A percentile compares a stretch with the other conserved stretches of the same genome.
Evolutionary conservation across 148 eudicot genomes (phyloP).

Genomic region (Rhododendron griersonianum): DNA sequence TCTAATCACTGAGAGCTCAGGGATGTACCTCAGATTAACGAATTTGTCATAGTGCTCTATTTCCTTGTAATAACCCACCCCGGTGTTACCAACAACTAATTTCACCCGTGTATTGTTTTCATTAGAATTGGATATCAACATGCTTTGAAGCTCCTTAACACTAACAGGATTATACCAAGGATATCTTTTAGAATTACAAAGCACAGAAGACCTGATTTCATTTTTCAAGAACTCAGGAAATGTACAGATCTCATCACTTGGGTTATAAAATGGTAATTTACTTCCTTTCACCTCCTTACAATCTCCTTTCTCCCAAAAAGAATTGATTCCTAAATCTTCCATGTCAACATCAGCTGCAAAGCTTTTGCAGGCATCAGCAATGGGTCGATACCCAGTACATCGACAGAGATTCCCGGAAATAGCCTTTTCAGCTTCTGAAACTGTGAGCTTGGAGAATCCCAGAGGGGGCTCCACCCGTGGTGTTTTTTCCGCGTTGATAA

Average conservation of each 20-base stretch:
- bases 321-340: slow-evolving; percentile 83
- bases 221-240: slow-evolving; percentile 69
- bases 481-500: slow-evolving; percentile 62
- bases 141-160: slow-evolving; percentile 52
- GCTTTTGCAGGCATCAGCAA: slow-evolving; percentile 93
- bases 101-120: slow-evolving; percentile 33
- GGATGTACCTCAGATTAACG: slow-evolving; percentile 64
- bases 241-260: slow-evolving; percentile 29
- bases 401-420: slow-evolving; percentile 86
- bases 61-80: slow-evolving; percentile 83
- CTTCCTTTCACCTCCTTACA: slow-evolving; percentile 38
- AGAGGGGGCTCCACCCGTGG: slow-evolving; percentile 31
- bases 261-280: slow-evolving; percentile 54
- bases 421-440: slow-evolving; percentile 75
- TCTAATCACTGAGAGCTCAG: slow-evolving; percentile 58
- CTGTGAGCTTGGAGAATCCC: slow-evolving; percentile 74
- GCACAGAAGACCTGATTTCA: slow-evolving; percentile 29
- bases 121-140: slow-evolving; percentile 28
- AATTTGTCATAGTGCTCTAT: slow-evolving; percentile 40
- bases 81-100: slow-evolving; percentile 79
- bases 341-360: slow-evolving; percentile 86
- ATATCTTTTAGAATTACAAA: slow-evolving; percentile 37
- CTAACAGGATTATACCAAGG: slow-evolving; percentile 71
- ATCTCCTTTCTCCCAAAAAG: slow-evolving; percentile 70
- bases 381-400: slow-evolving; percentile 95